These are phyloP conservation scores for Trypanosoma avium DNA, from an alignment of 208 protist genomes.

Conservation along the genomic window DNA sequence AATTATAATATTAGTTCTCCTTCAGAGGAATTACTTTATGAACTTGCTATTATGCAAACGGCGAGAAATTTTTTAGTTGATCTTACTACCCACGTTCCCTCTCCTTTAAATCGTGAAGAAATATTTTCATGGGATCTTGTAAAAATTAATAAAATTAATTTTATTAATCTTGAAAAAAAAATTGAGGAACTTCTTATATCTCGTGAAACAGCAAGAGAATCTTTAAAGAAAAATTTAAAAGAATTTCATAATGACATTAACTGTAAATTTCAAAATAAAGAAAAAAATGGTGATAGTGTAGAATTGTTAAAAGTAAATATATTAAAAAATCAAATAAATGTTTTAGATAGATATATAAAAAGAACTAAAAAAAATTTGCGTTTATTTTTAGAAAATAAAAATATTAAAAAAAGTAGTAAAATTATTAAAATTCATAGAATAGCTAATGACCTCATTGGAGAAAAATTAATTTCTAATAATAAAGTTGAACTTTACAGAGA, in stretches of 20 bases:
- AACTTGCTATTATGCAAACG: conserved; percentile 30
- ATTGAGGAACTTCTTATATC: conserved; percentile 28
- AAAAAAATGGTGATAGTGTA: not conserved
- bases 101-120: not conserved
- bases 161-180: conserved; percentile 17
- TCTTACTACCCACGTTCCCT: conserved; percentile 25
- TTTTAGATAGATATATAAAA: conserved; percentile 5
- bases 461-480: not conserved
- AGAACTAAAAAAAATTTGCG: not conserved
- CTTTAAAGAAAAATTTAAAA: conserved; percentile 6
- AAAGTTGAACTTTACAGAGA: conserved; percentile 8
- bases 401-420: not conserved
- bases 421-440: conserved; percentile 2
- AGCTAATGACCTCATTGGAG: conserved; percentile 3
- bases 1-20: conserved; percentile 40
- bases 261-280: not conserved
- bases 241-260: conserved; percentile 3
- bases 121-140: not conserved
- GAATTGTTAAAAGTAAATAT: not conserved
- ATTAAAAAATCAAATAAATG: not conserved
- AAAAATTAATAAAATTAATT: not conserved
- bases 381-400: not conserved
- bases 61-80: conserved; percentile 34
- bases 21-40: conserved; percentile 28
- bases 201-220: conserved; percentile 26